Percentiles rank a stretch among this genome's conserved stretches.
phyloP scores from a whole-genome alignment of 192 early-diverging fungal species.

The Neocallimastix lanati region DNA sequence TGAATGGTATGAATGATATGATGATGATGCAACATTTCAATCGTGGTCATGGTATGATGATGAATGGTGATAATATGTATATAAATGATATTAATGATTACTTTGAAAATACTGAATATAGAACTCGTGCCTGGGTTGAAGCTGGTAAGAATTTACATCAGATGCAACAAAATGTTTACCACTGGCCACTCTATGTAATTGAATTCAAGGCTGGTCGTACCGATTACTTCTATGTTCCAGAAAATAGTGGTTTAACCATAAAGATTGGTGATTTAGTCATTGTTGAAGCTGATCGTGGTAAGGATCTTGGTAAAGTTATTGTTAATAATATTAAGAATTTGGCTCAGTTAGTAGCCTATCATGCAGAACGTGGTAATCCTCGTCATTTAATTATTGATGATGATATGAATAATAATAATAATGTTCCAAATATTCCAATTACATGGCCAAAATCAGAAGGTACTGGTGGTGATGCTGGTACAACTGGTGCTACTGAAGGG shows the following conservation, averaged over 20 bases:
- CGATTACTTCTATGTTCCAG: constrained; percentile 60
- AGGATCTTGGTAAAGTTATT: constrained; percentile 71
- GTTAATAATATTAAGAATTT: constrained; percentile 37
- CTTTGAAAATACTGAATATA: constrained; percentile 41
- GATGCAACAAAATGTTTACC: constrained; percentile 13
- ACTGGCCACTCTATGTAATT: constrained; percentile 54
- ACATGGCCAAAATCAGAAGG: not conserved
- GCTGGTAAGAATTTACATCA: constrained; percentile 36
- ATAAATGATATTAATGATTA: constrained; percentile 36
- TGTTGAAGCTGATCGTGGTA: constrained; percentile 78
- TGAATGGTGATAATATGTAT: not conserved
- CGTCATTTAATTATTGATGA: not conserved
- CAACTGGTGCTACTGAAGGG: not conserved
- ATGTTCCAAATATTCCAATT: not conserved
- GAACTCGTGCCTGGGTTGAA: constrained; percentile 33
- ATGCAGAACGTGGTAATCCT: constrained; percentile 1
- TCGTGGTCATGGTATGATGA: not conserved
- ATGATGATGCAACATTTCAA: not conserved
- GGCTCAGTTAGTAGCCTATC: constrained; percentile 17
- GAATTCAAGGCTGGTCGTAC: constrained; percentile 78
- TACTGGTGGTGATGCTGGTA: not conserved
- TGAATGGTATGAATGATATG: not conserved
- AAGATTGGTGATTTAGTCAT: constrained; percentile 60
- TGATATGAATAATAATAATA: not conserved
- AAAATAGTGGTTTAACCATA: constrained; percentile 17